Conservation (phyloP, 768 basidiomycete species). For the Fomitopsis pulvina region DNA sequence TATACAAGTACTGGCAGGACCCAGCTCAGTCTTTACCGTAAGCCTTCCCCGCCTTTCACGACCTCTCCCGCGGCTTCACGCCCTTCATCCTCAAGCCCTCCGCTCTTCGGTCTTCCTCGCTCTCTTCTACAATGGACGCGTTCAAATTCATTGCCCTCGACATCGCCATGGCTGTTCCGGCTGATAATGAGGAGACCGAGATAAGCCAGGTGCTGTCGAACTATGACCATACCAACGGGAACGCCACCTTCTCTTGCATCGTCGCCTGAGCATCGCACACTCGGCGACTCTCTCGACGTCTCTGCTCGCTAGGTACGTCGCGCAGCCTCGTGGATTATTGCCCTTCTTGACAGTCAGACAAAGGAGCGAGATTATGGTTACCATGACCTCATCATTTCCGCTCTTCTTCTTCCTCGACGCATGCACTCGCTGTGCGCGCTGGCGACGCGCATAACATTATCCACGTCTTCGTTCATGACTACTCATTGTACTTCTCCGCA, state of each 20-base stretch:
- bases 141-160: neutral
- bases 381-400: neutral
- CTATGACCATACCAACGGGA: neutral
- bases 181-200: slow-evolving; percentile 1
- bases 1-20: neutral
- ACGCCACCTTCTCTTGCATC: neutral
- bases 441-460: slow-evolving; percentile 2
- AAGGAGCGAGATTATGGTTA: neutral
- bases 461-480: neutral
- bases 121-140: neutral
- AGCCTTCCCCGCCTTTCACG: neutral
- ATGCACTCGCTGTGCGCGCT: neutral
- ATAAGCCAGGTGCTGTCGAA: neutral
- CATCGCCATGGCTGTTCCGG: neutral
- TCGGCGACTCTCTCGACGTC: neutral
- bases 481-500: neutral
- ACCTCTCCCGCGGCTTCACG: neutral
- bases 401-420: neutral
- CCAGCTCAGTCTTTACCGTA: neutral
- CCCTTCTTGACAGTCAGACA: neutral
- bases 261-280: neutral
- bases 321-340: neutral
- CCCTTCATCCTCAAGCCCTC: neutral
- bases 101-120: neutral
- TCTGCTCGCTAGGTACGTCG: slow-evolving; percentile 1